Percentiles rank a stretch among this genome's conserved stretches.
Conservation (phyloP, 148 eudicot species). For the Silene latifolia region DNA sequence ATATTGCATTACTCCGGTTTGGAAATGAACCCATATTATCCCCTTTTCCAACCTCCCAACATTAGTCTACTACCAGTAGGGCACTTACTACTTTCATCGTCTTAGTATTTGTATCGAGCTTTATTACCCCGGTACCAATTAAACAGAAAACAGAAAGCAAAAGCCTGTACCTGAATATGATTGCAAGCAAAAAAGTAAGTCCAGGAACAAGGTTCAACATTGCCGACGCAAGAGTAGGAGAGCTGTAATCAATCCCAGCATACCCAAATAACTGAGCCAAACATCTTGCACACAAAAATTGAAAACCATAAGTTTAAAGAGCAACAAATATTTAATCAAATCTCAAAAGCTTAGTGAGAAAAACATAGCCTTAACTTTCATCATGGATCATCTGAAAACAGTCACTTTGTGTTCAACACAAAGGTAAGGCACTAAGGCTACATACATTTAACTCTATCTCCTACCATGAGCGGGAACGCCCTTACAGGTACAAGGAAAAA, state of each 20-base stretch:
- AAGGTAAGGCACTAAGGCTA: too few relatives aligned
- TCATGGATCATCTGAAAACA: not conserved
- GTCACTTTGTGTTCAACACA: too few relatives aligned
- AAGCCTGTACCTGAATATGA: slow-evolving; percentile 49
- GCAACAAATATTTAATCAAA: not conserved
- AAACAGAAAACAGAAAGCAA: not conserved
- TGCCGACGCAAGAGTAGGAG: slow-evolving; percentile 60
- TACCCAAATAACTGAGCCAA: slow-evolving; percentile 56
- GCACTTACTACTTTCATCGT: too few relatives aligned
- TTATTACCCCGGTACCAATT: too few relatives aligned
- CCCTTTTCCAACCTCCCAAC: too few relatives aligned
- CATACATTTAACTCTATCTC: too few relatives aligned
- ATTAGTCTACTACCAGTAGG: too few relatives aligned
- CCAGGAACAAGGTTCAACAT: slow-evolving; percentile 80
- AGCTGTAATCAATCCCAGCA: slow-evolving; percentile 50
- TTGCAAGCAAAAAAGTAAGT: slow-evolving; percentile 69
- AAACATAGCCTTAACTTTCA: not conserved
- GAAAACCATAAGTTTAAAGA: not conserved
- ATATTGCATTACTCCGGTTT: too few relatives aligned
- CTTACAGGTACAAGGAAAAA: too few relatives aligned
- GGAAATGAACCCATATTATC: too few relatives aligned
- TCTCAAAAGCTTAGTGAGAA: not conserved
- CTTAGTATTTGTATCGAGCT: too few relatives aligned
- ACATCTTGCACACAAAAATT: slow-evolving; percentile 30
- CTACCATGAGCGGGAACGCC: too few relatives aligned